Percentiles rank a stretch among this genome's conserved stretches.
Evolutionary conservation across 768 basidiomycete genomes (phyloP).

Genomic region (Tubosaeta sp.): DNA sequence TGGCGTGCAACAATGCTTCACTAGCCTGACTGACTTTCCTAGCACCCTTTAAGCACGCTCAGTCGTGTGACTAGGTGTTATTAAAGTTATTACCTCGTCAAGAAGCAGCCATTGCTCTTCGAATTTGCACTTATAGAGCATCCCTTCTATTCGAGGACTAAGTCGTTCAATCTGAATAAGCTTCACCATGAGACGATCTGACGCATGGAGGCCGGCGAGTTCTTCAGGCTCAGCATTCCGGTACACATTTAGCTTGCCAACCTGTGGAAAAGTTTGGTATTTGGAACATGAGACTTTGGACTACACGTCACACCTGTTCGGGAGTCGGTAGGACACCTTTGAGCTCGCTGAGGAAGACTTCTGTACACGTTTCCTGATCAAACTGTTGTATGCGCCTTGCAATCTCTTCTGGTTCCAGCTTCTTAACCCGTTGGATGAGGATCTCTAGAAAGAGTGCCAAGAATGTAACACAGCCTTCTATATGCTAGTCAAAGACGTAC

Average conservation of each 20-base stretch:
- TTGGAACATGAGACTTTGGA: background rate
- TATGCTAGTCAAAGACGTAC: slow-evolving; percentile 43
- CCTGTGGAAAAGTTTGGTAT: slow-evolving; percentile 35
- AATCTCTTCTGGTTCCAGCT: slow-evolving; percentile 82
- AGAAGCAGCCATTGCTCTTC: slow-evolving; percentile 80
- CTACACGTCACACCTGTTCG: slow-evolving; percentile 58
- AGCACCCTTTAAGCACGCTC: slow-evolving; percentile 53
- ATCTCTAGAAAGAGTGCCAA: slow-evolving; percentile 57
- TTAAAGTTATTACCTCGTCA: slow-evolving; percentile 55
- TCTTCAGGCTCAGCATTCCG: slow-evolving; percentile 84
- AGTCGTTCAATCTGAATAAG: slow-evolving; percentile 92
- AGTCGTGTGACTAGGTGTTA: background rate
- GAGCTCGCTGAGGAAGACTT: slow-evolving; percentile 85
- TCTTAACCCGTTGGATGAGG: slow-evolving; percentile 82
- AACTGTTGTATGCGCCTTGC: slow-evolving; percentile 81
- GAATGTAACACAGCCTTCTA: background rate
- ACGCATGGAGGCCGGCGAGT: slow-evolving; percentile 82
- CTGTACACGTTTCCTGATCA: slow-evolving; percentile 81
- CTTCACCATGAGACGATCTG: slow-evolving; percentile 96
- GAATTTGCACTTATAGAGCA: slow-evolving; percentile 89
- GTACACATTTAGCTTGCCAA: slow-evolving; percentile 87
- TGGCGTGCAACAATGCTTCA: slow-evolving; percentile 73
- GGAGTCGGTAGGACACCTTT: slow-evolving; percentile 87
- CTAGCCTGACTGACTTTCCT: slow-evolving; percentile 80
- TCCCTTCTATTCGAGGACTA: slow-evolving; percentile 85